Evolutionary conservation across 2,329 filamentous ascomycete species (phyloP), one percentile per base, ranked within the genome.

Genomic region (Ophiostoma populinum): DNA sequence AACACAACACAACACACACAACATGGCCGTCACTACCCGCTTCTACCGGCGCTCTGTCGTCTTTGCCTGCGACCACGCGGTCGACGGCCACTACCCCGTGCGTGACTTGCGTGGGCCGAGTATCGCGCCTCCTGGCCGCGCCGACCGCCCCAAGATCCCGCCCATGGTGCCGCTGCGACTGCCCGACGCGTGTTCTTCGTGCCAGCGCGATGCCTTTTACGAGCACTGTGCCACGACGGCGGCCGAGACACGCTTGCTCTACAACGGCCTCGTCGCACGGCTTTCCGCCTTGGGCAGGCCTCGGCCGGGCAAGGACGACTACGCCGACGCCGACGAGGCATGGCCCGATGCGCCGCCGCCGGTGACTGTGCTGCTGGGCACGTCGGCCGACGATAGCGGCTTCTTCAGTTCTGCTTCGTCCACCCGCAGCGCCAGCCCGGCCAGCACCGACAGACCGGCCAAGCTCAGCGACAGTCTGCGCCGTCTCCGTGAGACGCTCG

Each of bases 401-500:
- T 15, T 19, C 17, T 4, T 6, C 12, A 20, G 17, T 13, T 8
- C 18, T 4, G 9, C 28, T 7, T 9, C 11, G 13, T 27, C 8
- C 19, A 13, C 10, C 6, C 16, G 27, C 11, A 13, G 10, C 20
- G 5, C 20, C 24, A 11, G 5, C 18, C n/a, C 13, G 9, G 6
- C 9, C 22, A 1, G 7, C 22, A 15, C 7, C 16, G 12, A 21
- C 24, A 4, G 11, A 15, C 16, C 8, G n/a, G 12, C n/a, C 26
- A 40, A 38, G 24, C 33, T 43, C 11, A 43, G 39, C 20, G 32
- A 11, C 6, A 32, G 31, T 13, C 36, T 43, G 20, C 39, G 41
- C 4, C 16, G 19, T 1, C 15, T 43, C 3, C 39, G 37, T 4
- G 16, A 38, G 16, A 37, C 41, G n/a, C 20, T 39, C n/a, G 39